Base-by-base conservation (phyloP, 805 yeast species). In the Starmera caribaea region DNA sequence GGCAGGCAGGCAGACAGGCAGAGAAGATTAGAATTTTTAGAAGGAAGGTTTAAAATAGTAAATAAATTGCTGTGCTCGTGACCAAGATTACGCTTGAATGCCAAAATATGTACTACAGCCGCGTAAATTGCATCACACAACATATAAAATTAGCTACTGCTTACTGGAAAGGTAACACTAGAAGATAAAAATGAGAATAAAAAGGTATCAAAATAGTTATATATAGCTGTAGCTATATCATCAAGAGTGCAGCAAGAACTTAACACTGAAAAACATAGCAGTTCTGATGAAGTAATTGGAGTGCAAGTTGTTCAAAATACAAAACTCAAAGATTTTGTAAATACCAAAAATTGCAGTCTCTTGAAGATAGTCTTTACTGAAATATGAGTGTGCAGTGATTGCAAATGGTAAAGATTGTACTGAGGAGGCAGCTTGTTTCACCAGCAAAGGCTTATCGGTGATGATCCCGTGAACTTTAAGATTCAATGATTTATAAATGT, bases 391-490 rank as follows among this genome's bases (percentile, higher is more conserved):
- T 30, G n/a, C 32, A n/a, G n/a, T 13, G 32, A 30, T 30, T 13
- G 5, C 32, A 30, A 30, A 30, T 4, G n/a, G 15, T 13, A 21
- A 21, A 9, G 8, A 9, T 14, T 30, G 11, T 13, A 30, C 15
- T 30, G n/a, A n/a, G 8, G 32, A 13, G 9, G 14, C 6, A 13
- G 27, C 16, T 24, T 33, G 27, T 4, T 12, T 37, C 17, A 31
- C 35, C 2, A 51, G 45, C 5, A 34, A 57, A 3, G 68, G 65
- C 34, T 56, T 53, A 44, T 69, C 74, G 8, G 73, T 67, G 44
- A 69, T 53, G 16, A 69, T 59, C 7, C 70, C 71, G 40, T 62
- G 61, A 5, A 66, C 48, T 4, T 57, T 49, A 3, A 60, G 50
- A 0, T 54, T 48, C 12, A 59, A 52, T 5, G 69, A 66, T 51